Evolutionary conservation across 352 stramenopile species (phyloP), one percentile per base, ranked within the genome.

Genomic region (Phytophthora cryptogea): DNA sequence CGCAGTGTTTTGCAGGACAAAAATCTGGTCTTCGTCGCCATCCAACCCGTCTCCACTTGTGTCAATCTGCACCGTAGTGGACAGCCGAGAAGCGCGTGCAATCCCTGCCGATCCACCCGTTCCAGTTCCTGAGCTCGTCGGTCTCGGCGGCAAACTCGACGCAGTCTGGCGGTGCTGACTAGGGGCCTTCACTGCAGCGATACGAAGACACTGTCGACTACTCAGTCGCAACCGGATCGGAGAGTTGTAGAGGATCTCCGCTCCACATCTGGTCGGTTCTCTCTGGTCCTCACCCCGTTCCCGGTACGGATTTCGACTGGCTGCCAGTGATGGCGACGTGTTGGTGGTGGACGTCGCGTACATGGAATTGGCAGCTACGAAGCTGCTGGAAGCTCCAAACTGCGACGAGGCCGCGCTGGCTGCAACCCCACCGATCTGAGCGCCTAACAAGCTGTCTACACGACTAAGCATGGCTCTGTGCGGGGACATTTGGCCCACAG

Each of bases 11-110:
- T 92, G 59, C 14, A 94, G 51, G 45, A 88, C 79, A 63, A 95
- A 95, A 6, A 92, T 72, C 41, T 95, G 84, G 41, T 89, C 78
- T 10, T 75, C 67, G 37, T 95, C 84, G n/a, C 80, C 82, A 51
- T 78, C 78, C 27, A 90, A 68, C 0, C 84, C 82, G 57, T 85
- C 75, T 27, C 84, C 84, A 8, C 70, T 68, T 3, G 86, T 76
- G 52, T 89, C 72, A 50, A 94, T 84, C 44, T 66, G 49, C 31
- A 72, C 40, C 8, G 14, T 42, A 47, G 51, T 56, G 31, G 60
- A 44, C 10, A 40, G 35, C 55, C 55, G 30, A 33, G 37, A 30
- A 54, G 41, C 54, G 30, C 47, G 66, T 41, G 53, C 68, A 51
- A 68, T 83, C 32, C 55, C 55, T 26, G 8, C 42, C 9, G 39